Base-by-base conservation (phyloP, 176 grass and related monocot genomes). In the Aegilops umbellulata region DNA sequence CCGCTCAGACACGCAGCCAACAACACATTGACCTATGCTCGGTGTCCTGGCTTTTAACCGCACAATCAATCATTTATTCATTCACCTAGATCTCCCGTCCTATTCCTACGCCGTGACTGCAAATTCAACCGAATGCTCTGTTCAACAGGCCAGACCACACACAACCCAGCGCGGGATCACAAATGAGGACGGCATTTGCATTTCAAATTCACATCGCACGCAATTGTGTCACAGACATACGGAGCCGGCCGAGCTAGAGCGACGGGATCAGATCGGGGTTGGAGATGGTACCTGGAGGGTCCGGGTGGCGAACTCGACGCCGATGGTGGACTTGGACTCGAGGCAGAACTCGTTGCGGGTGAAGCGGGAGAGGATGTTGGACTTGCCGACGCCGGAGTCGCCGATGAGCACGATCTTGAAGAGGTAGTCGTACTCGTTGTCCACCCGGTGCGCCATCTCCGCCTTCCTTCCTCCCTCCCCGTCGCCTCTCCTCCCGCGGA, bases 381-480 rank as follows among this genome's bases (percentile, higher is more conserved):
- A 94, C 68, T 97, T 94, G 65, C 92, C 92, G 53, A 97, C 92
- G 80, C 92, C 92, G 39, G 92, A 97, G 77, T 94, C 95, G 19
- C 92, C 95, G 88, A 97, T 97, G 81, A 94, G 87, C 61, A 94
- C 90, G 83, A 92, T 93, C 95, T 97, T 97, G 90, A 97, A 97
- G n/a, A 97, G 71, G 86, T 97, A 97, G 58, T 92, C 95, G 86
- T 97, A 97, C 92, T 92, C 92, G 81, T 94, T 88, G 77, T 89
- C 87, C 65, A 89, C 76, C 82, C 87, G 72, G 77, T 89, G 92
- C 77, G 84, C 89, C 92, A 91, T 94, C 53, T 7, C 81, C 41
- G 10, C 80, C 47, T 35, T 62, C 20, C 22, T 60, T 61, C 8
- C 16, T 34, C 17, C 57, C 27, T 58, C 61, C 39, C 27, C 25